Percentiles rank a stretch among this genome's conserved stretches.
Conservation (phyloP, 192 early-diverging fungal genomes). For the Entomortierella chlamydospora region DNA sequence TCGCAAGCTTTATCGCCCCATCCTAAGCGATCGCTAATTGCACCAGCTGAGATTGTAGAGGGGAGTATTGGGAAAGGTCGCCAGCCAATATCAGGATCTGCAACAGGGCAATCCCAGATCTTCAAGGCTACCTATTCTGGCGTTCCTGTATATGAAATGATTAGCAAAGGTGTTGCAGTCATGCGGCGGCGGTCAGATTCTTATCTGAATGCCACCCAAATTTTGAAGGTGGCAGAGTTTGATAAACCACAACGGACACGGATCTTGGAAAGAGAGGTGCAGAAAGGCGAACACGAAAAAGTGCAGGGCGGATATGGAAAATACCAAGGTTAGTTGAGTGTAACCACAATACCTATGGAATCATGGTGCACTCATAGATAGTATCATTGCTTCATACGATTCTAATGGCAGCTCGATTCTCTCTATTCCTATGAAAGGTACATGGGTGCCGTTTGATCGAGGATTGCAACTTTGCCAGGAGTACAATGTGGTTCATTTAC, state of each 20-base stretch:
- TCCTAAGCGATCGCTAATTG: not conserved
- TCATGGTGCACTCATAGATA: no score
- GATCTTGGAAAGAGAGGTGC: constrained; percentile 93
- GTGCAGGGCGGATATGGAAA: constrained; percentile 99
- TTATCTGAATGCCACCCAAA: constrained; percentile 97
- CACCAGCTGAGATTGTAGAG: not conserved
- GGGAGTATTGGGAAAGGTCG: not conserved
- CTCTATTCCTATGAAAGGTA: constrained; percentile 56
- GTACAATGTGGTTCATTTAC: constrained; percentile 77
- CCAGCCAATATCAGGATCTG: not conserved
- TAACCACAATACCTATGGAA: no score
- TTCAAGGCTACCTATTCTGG: constrained; percentile 94
- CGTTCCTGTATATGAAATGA: constrained; percentile 95
- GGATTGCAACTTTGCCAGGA: constrained; percentile 83
- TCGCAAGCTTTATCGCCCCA: not conserved
- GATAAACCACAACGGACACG: constrained; percentile 93
- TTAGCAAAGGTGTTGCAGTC: constrained; percentile 79
- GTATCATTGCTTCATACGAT: no score
- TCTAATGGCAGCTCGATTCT: no score
- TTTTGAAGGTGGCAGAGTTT: constrained; percentile 95
- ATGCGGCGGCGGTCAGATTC: constrained; percentile 88
- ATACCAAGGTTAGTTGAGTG: constrained; percentile 86
- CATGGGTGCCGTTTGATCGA: constrained; percentile 88
- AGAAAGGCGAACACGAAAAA: constrained; percentile 90
- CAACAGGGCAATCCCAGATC: constrained; percentile 55